Evolutionary conservation across 2,329 filamentous ascomycete genomes (phyloP), one percentile per base, ranked within the genome.

Genomic region (Xylariaceae sp.): DNA sequence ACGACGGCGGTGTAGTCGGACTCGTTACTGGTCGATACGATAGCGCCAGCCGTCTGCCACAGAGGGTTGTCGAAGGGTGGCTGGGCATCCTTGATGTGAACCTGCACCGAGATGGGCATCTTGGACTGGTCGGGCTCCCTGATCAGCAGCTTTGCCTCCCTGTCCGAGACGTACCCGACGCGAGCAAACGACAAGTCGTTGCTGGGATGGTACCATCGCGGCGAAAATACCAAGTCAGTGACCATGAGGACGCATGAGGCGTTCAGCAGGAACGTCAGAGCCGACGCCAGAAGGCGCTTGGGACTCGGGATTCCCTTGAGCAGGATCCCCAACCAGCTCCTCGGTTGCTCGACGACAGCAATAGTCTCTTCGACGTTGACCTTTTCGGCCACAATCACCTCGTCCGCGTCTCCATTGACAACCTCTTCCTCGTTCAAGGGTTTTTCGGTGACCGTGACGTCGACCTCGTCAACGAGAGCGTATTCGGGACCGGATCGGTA

Each of bases 1-100:
- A 95, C 60, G 0, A 78, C 71, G 5, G 75, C 69, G 0, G 90
- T 95, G 51, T 78, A 96, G 57, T 98, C 92, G 0, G 86, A 92
- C 13, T 77, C 75, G 33, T 89, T 77, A 29, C 74, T 73, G 1
- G 93, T 77, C 56, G 68, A 72, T 33, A 72, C 62, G 14, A 90
- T 65, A 8, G 66, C 70, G 12, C 82, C 84, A 4, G 70, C 82
- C 4, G 64, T 60, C 47, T 83, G 75, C 84, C 84, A 90, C 8
- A 69, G 51, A 0, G 71, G 58, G 42, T 67, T 71, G 29, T 81
- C 76, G 32, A 70, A 70, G 0, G 69, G 63, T 3, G 65, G 51
- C 15, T 68, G 51, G 2, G 65, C 51, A 40, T 75, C 65, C 49
- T 73, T 72, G 48, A 72, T 58, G 34, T 72, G 68, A 35, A 79